A percentile compares a stretch with the other conserved stretches of the same genome.
Conservation (phyloP, 1,284 basidiomycete genomes). For the Cryptococcus wingfieldii region DNA sequence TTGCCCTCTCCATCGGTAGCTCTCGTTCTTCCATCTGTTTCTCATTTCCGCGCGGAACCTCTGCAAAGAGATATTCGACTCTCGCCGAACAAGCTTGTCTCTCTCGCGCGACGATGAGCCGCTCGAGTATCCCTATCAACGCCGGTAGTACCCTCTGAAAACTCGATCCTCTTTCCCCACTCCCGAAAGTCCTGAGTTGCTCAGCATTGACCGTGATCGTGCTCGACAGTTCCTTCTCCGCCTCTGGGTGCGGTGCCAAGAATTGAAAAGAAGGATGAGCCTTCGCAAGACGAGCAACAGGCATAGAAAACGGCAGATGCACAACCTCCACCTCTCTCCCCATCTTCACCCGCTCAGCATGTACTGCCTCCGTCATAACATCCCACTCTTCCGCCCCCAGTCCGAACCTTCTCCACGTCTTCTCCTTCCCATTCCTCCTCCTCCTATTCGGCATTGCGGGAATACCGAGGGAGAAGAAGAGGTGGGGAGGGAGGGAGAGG, state of each 20-base stretch:
- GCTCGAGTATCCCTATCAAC: neutral
- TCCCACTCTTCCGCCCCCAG: conserved; percentile 9
- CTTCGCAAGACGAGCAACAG: conserved; percentile 4
- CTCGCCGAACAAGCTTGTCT: neutral
- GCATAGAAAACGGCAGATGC: conserved; percentile 10
- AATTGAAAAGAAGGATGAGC: neutral
- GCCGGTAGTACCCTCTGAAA: neutral
- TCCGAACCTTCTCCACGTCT: conserved; percentile 5
- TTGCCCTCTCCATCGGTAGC: too few species aligned
- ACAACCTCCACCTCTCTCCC: conserved; percentile 1
- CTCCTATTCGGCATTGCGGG: neutral
- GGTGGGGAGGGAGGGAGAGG: neutral
- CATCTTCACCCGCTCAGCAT: neutral
- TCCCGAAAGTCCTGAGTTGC: neutral
- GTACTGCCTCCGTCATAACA: conserved; percentile 1
- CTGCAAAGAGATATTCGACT: neutral
- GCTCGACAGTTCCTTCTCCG: neutral
- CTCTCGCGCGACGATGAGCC: neutral
- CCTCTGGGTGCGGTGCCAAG: neutral
- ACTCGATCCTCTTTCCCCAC: neutral
- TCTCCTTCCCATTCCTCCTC: neutral
- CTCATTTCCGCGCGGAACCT: neutral
- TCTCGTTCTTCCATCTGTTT: neutral
- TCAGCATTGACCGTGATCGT: neutral
- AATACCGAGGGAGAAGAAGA: neutral